A percentile compares a stretch with the other conserved stretches of the same genome.
Evolutionary conservation across 2,329 filamentous ascomycete genomes (phyloP).

Genomic region (Colletotrichum echinochloae): DNA sequence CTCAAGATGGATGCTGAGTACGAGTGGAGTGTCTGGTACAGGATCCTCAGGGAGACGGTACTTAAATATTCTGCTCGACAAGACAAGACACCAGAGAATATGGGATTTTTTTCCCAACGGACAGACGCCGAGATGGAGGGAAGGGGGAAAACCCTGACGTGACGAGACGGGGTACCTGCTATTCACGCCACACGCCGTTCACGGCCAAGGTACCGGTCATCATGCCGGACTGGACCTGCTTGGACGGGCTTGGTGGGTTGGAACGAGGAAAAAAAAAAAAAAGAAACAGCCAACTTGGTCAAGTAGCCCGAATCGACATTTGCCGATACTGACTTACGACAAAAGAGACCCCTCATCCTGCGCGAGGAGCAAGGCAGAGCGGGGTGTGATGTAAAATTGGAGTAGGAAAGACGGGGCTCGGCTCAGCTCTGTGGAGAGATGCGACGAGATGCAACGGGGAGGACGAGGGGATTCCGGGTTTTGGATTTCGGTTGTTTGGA

Average conservation of each 20-base stretch:
- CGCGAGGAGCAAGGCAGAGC: not conserved
- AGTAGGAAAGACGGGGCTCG: conserved; percentile 37
- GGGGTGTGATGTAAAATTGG: conserved; percentile 25
- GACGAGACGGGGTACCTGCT: conserved; percentile 28
- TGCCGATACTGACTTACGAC: not conserved
- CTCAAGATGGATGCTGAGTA: conserved; percentile 2
- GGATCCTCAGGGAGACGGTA: conserved; percentile 4
- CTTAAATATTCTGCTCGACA: conserved; percentile 38
- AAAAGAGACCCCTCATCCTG: not conserved
- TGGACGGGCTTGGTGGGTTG: not conserved
- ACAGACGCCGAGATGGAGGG: conserved; percentile 16
- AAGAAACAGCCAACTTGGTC: conserved; percentile 26
- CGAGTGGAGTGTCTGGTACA: not conserved
- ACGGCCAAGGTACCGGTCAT: conserved; percentile 17
- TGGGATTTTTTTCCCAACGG: not conserved
- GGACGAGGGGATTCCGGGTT: conserved; percentile 35
- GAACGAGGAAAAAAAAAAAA: not conserved
- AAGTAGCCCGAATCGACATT: conserved; percentile 32
- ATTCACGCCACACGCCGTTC: conserved; percentile 9
- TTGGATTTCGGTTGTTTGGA: not conserved
- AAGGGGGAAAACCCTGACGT: conserved; percentile 22
- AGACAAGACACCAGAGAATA: conserved; percentile 8
- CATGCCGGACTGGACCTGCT: conserved; percentile 8
- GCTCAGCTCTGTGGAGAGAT: conserved; percentile 38
- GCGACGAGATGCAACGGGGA: conserved; percentile 17